These are phyloP conservation scores for Globisporangium acanthophoron DNA, from an alignment of 352 stramenopile species.

Conservation along the genomic window DNA sequence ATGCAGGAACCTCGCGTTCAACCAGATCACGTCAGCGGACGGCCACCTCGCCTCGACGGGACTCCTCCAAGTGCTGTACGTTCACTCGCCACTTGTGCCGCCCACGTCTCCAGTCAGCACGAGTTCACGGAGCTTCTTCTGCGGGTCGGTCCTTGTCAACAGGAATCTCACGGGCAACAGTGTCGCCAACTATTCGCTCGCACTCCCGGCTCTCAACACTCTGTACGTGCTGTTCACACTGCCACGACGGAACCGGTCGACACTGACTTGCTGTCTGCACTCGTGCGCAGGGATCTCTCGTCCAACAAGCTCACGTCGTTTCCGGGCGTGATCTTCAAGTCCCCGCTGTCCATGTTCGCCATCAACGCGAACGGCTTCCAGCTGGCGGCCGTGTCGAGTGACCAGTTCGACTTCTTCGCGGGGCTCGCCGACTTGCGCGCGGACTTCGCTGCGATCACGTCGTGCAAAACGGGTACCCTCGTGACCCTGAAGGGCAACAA, in stretches of 20 bases:
- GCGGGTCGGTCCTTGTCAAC: not conserved
- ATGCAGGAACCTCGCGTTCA: slow-evolving; percentile 42
- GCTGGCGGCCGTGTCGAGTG: slow-evolving; percentile 38
- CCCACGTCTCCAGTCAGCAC: not conserved
- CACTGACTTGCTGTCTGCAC: not conserved
- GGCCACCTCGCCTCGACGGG: slow-evolving; percentile 22
- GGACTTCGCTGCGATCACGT: slow-evolving; percentile 45
- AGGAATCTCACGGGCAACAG: slow-evolving; percentile 54
- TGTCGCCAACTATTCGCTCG: slow-evolving; percentile 29
- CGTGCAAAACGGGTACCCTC: slow-evolving; percentile 33
- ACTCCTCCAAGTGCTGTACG: slow-evolving; percentile 37
- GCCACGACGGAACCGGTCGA: not conserved
- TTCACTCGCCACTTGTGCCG: slow-evolving; percentile 2
- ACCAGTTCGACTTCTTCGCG: slow-evolving; percentile 67
- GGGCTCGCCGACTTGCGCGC: slow-evolving; percentile 47
- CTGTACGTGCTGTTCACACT: slow-evolving; percentile 27
- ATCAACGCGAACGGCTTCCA: slow-evolving; percentile 49
- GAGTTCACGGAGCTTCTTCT: not conserved
- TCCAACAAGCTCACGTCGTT: slow-evolving; percentile 41
- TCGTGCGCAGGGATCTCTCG: slow-evolving; percentile 36
- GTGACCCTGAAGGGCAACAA: slow-evolving; percentile 55
- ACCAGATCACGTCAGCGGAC: slow-evolving; percentile 30
- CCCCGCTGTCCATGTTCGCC: slow-evolving; percentile 39
- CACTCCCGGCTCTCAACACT: slow-evolving; percentile 26
- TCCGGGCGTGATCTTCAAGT: slow-evolving; percentile 42